Evolutionary conservation across 1,284 basidiomycete genomes (phyloP), one percentile per base, ranked within the genome.

Genomic region (Trametes pubescens): DNA sequence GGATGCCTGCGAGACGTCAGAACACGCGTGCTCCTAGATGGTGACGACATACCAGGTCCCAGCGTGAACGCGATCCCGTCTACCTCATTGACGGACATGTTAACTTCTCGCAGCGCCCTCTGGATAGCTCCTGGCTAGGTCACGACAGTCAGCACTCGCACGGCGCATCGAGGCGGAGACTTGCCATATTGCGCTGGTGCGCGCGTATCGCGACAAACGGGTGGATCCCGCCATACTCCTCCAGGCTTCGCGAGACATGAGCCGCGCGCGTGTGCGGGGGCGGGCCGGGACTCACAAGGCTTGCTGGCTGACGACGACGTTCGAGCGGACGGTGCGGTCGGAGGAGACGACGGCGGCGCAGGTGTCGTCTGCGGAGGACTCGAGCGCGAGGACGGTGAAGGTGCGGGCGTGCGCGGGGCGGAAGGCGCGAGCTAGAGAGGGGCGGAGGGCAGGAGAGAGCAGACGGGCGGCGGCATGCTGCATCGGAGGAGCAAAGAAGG

Each of bases 51-150:
- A 85, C 92, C 95, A 59, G 96, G 96, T 10, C 95, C 96, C 69
- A 94, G 84, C 0, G 96, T 98, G 73, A 93, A 96, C 0, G 96
- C 96, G 46, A 98, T 85, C 0, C 93, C 95, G 71, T 96, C 90
- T 13, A 98, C 79, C 43, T 94, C 86, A 1, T 76, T 72, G 37
- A 92, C 76, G 22, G 76, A 74, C 32, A 94, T 62, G 0, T 81
- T 76, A 0, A 94, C 90, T 46, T 93, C 86, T 0, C 74, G 64
- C 18, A 98, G 79, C 0, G 95, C 94, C 61, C 78, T 79, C 37
- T 77, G 76, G 51, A 97, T 87, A 1, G 92, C 95, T 34, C 79
- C 72, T 11, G 95, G 95, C 94, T 95, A 51, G 43, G 48, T 58
- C 34, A 51, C 21, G 6, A 1, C 14, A 22, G 43, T 57, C 67